These are phyloP conservation scores for Solanum megistacrolobum DNA, from an alignment of 257 asterid species.

Conservation along the genomic window DNA sequence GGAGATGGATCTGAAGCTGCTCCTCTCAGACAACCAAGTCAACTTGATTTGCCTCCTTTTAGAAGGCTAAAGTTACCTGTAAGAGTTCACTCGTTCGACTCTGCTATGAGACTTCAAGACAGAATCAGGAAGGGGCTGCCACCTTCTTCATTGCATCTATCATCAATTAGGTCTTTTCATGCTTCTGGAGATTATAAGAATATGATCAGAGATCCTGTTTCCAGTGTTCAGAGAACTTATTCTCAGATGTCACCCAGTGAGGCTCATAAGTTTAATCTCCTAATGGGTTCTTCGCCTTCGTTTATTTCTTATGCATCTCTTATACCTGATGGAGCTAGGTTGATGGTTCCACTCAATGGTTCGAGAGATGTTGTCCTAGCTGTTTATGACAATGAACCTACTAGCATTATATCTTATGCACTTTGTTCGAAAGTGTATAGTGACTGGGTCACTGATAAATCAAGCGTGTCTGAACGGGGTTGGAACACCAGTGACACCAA, in stretches of 20 bases:
- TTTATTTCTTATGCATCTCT: slow-evolving; percentile 47
- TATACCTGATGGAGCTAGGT: slow-evolving; percentile 68
- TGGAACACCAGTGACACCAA: slow-evolving; percentile 21
- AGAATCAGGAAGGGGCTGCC: slow-evolving; percentile 54
- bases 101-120: slow-evolving; percentile 75
- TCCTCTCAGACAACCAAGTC: slow-evolving; percentile 11
- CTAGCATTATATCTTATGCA: slow-evolving; percentile 76
- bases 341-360: slow-evolving; percentile 46
- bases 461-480: slow-evolving; percentile 25
- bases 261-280: slow-evolving; percentile 36
- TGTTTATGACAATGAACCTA: slow-evolving; percentile 79
- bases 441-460: slow-evolving; percentile 38
- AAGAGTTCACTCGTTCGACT: slow-evolving; percentile 81
- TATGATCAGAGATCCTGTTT: slow-evolving; percentile 80
- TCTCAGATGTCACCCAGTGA: slow-evolving; percentile 47
- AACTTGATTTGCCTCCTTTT: slow-evolving; percentile 22
- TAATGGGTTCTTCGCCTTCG: slow-evolving; percentile 23
- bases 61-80: slow-evolving; percentile 39
- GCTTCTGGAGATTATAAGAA: slow-evolving; percentile 76
- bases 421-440: slow-evolving; percentile 59
- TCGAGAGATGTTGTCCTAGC: slow-evolving; percentile 38
- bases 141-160: slow-evolving; percentile 54
- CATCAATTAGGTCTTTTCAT: slow-evolving; percentile 60
- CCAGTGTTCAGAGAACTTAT: slow-evolving; percentile 36
- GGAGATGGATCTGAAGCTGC: slow-evolving; percentile 23